Conservation (phyloP, 2,329 filamentous ascomycete species). For the Paramyrothecium sp. region DNA sequence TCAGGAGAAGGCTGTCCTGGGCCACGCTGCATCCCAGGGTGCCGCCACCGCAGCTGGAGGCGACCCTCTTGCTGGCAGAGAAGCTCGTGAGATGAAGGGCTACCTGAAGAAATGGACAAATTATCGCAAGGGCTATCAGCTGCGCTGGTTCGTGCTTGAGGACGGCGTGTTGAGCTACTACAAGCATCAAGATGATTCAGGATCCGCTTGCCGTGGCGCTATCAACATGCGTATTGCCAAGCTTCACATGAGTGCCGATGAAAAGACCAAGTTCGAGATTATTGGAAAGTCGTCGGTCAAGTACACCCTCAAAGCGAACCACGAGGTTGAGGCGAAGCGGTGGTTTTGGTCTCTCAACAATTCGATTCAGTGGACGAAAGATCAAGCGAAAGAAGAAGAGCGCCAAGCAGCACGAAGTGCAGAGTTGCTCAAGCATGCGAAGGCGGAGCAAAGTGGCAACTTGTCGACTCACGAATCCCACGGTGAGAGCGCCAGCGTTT, state of each 20-base stretch:
- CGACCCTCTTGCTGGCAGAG: constrained; percentile 70
- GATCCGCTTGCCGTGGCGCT: constrained; percentile 91
- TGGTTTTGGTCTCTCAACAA: constrained; percentile 99
- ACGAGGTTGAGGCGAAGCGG: constrained; percentile 95
- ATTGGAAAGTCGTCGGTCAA: constrained; percentile 98
- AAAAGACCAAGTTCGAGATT: constrained; percentile 97
- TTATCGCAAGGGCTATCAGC: constrained; percentile 93
- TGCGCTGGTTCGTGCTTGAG: constrained; percentile 96
- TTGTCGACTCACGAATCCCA: constrained; percentile 43
- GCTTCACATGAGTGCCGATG: constrained; percentile 92
- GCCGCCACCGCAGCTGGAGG: constrained; percentile 50
- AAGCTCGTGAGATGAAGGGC: constrained; percentile 95
- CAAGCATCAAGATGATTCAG: constrained; percentile 97
- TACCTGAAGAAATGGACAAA: constrained; percentile 99
- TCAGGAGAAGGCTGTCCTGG: constrained; percentile 94
- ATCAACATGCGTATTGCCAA: constrained; percentile 98
- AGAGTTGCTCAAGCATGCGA: constrained; percentile 75
- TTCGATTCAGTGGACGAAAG: constrained; percentile 97
- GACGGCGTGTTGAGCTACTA: constrained; percentile 98
- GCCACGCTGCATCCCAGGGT: constrained; percentile 62
- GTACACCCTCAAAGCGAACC: constrained; percentile 96
- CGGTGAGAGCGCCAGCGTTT: constrained; percentile 52
- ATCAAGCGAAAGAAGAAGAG: constrained; percentile 90
- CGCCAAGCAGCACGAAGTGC: constrained; percentile 71
- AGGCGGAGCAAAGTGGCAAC: constrained; percentile 66